Evolutionary conservation across 768 basidiomycete genomes (phyloP).

Genomic region (Cystofilobasidium bisporidii): DNA sequence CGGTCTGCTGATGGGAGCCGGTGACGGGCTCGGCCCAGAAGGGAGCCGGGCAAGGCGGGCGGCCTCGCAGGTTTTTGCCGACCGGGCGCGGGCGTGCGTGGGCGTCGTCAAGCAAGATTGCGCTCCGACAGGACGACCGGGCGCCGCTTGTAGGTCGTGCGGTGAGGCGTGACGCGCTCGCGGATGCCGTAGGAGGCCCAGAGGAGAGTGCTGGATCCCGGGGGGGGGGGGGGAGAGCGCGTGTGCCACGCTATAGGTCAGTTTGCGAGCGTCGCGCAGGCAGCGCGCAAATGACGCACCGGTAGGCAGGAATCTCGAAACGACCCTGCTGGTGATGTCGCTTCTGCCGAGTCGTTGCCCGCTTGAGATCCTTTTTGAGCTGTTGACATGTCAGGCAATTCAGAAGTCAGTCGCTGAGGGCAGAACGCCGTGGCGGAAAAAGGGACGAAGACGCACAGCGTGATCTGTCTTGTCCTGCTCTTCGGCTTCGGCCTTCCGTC

Average conservation of each 20-base stretch:
- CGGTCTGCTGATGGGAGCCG: no score
- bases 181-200: not conserved
- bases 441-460: no score
- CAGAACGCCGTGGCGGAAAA: no score
- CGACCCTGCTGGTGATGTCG: not conserved
- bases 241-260: no score
- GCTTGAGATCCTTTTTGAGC: constrained; percentile 45
- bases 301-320: not conserved
- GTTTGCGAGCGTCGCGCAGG: no score
- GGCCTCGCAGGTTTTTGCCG: no score
- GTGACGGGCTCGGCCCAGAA: no score
- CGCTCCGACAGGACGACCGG: constrained; percentile 2
- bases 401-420: no score
- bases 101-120: not conserved
- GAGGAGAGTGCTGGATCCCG: not conserved
- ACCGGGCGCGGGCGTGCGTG: no score
- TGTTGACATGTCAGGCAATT: no score
- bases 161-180: constrained; percentile 1
- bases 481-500: constrained; percentile 29
- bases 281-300: not conserved
- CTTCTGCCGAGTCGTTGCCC: constrained; percentile 25
- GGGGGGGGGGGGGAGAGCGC: no score
- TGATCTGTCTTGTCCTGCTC: constrained; percentile 46
- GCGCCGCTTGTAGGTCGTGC: not conserved
- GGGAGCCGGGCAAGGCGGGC: no score